Base-by-base conservation (phyloP, 164 flowering plant species). In the Santalum album region DNA sequence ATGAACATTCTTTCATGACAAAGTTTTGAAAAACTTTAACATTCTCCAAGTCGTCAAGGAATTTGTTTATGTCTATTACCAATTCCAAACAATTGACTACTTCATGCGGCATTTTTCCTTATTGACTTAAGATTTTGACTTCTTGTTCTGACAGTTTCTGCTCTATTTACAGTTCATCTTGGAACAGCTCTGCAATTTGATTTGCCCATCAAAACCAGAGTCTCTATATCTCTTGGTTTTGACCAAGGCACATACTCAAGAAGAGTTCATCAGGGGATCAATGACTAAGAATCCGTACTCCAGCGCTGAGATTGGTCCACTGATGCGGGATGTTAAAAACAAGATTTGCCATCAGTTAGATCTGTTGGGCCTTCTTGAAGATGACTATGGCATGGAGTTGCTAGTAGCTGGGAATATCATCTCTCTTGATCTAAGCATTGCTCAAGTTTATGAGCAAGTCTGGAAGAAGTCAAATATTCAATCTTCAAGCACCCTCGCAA, bases 231-330 rank as follows among this genome's bases (percentile, higher is more conserved):
- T 80, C 52, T 67, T 94, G 66, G 77, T 90, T 58, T 72, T 94
- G 56, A 94, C 86, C 75, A 94, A 94, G 72, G 92, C 96, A 27
- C 99, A 87, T 69, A 94, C 99, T 7, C 99, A 94, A 61, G 99
- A 94, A 66, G 99, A 94, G 73, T 94, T 87, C 56, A 94, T 94
- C 61, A 77, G 99, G 78, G 99, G 99, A 52, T 94, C 99, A 55
- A 94, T 94, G 99, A 94, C 97, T 11, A 89, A 89, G 68, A 94
- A 90, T 77, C 99, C 99, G 14, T 94, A 94, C 71, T 85, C 99
- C 7, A 94, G 99, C 67, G 66, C 87, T 57, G 99, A 94, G 73
- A 82, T 94, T 69, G 99, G 99, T 71, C 96, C 96, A 6, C 56
- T 94, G 64, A 94, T 94, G 99, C 92, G 97, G 60, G 97, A 94